A percentile compares a stretch with the other conserved stretches of the same genome.
These are phyloP conservation scores for Aspergillus heteromorphus DNA, from an alignment of 495 filamentous ascomycete genomes.

Conservation along the genomic window DNA sequence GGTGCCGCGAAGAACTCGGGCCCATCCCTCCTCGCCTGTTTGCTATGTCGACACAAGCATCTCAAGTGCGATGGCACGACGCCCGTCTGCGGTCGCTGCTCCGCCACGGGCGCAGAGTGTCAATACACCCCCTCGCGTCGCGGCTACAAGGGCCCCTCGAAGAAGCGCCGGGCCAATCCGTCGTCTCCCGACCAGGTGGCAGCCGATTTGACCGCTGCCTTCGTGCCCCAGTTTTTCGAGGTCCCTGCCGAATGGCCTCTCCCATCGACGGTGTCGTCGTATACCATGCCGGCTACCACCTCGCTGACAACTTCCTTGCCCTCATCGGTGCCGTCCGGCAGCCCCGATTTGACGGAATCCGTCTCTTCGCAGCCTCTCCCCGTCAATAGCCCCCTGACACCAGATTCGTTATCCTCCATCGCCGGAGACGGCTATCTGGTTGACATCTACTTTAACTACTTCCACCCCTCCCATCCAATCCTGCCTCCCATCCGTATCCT, in stretches of 20 bases:
- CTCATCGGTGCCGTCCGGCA: constrained; percentile 19
- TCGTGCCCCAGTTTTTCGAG: constrained; percentile 20
- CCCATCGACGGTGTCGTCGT: constrained; percentile 17
- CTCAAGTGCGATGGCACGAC: constrained; percentile 47
- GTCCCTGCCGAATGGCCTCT: constrained; percentile 29
- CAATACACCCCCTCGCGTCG: constrained; percentile 44
- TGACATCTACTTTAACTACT: constrained; percentile 44
- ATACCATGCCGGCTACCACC: constrained; percentile 19
- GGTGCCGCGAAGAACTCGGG: constrained; percentile 20
- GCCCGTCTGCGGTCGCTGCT: constrained; percentile 40
- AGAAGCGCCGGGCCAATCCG: constrained; percentile 41
- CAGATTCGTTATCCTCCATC: constrained; percentile 35
- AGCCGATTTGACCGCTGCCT: constrained; percentile 17
- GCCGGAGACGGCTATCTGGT: constrained; percentile 38
- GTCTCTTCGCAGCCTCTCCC: constrained; percentile 14
- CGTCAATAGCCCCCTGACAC: constrained; percentile 31
- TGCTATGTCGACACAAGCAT: constrained; percentile 55
- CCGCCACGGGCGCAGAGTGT: constrained; percentile 27
- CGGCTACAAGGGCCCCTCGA: constrained; percentile 43
- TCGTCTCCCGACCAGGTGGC: constrained; percentile 26
- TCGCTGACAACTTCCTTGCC: constrained; percentile 13
- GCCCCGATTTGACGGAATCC: constrained; percentile 21
- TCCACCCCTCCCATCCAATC: constrained; percentile 42
- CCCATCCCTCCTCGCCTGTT: constrained; percentile 48
- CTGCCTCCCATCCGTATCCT: constrained; percentile 33